Base-by-base conservation (phyloP, 2,329 filamentous ascomycete genomes). In the Fusarium sublunatum region DNA sequence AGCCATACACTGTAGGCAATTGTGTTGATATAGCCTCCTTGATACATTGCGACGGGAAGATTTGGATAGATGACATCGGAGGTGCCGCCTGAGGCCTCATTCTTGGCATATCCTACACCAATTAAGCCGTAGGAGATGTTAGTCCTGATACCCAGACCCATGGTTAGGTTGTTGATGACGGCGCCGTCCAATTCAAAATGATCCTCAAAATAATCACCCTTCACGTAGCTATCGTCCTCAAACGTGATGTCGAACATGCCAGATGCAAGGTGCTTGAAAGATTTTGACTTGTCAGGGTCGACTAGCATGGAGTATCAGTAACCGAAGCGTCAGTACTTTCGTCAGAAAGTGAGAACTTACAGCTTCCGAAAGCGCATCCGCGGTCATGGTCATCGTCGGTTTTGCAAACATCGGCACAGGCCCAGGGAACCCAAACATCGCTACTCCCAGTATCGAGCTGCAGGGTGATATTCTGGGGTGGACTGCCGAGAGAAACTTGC, bases 1-100 rank as follows among this genome's bases (percentile, higher is more conserved):
- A 86, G 78, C 88, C 88, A 92, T 22, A 93, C 75, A 56, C 88
- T 91, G 76, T 91, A 92, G 3, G 89, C 88, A 36, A 86, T 84
- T 10, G 83, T 84, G 60, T 86, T 86, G 74, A 91, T 91, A 48
- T 86, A 71, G 15, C 85, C 86, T 54, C 88, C 80, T 39, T 87
- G 76, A 36, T 86, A 80, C 78, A 95, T 82, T 51, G 85, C 79
- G 58, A 88, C 78, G 1, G 91, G 87, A 11, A 94, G 78, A 62
- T 93, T 87, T 10, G 78, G 72, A 59, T 87, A 86, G 0, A 72
- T 72, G 6, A 53, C 49, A 15, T 70, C 66, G 3, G 73, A 70
- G 3, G 72, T 75, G 24, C 64, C 58, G 8, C 66, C 50, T 8
- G 70, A 71, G 24, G 83, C 83, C 68, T 87, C 83, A 64, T 86